A percentile compares a stretch with the other conserved stretches of the same genome.
phyloP scores from a whole-genome alignment of 176 grass and related monocot species.

The Puccinellia tenuiflora region DNA sequence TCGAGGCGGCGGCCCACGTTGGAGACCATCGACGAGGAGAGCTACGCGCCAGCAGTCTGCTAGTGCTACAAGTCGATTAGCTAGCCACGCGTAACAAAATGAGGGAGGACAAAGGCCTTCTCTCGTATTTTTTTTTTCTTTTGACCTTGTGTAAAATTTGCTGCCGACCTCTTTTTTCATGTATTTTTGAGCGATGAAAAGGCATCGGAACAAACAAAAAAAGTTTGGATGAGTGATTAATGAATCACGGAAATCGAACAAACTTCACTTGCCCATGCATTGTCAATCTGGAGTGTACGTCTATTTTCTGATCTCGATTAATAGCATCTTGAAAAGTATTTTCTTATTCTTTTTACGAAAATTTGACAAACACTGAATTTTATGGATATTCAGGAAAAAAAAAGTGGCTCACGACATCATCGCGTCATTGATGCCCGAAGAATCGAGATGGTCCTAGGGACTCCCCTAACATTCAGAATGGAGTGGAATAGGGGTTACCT shows the following conservation, averaged over 20 bases:
- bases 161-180: conserved; percentile 33
- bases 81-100: background rate
- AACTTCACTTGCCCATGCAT: background rate
- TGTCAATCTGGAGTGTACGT: background rate
- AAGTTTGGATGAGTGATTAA: background rate
- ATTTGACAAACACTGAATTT: too few relatives aligned
- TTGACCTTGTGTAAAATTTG: conserved; percentile 21
- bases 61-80: background rate
- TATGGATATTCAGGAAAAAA: too few relatives aligned
- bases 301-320: too few relatives aligned
- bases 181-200: conserved; percentile 30
- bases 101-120: conserved; percentile 27
- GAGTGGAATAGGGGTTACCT: too few relatives aligned
- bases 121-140: background rate
- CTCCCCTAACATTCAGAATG: too few relatives aligned
- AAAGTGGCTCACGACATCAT: too few relatives aligned
- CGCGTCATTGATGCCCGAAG: too few relatives aligned
- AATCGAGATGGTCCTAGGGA: too few relatives aligned
- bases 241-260: background rate
- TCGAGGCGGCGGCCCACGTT: conserved; percentile 57
- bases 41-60: conserved; percentile 24
- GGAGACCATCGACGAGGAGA: conserved; percentile 87
- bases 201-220: conserved; percentile 2
- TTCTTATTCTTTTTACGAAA: too few relatives aligned
- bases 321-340: too few relatives aligned